Conservation (phyloP, 1,284 basidiomycete species). For the Sanguinoderma infundibulare region DNA sequence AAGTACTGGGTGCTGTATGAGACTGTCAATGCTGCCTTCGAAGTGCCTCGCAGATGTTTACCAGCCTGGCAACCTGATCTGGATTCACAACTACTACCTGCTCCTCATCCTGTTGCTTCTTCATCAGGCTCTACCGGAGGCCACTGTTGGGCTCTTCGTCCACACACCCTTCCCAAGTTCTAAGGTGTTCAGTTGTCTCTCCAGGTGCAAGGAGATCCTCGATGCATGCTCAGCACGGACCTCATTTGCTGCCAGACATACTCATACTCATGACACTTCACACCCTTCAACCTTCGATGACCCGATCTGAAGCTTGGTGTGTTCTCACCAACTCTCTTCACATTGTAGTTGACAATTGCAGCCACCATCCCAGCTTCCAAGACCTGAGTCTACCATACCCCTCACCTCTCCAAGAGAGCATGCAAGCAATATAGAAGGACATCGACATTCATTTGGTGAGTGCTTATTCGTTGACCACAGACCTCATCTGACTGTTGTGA, state of each 20-base stretch:
- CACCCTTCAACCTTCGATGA: too few relatives aligned
- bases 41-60: conserved; percentile 78
- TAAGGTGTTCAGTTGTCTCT: conserved; percentile 84
- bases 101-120: conserved; percentile 89
- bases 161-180: conserved; percentile 98
- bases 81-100: conserved; percentile 94
- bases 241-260: conserved; percentile 98
- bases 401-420: too few relatives aligned
- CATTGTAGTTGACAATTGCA: too few relatives aligned
- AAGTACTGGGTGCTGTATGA: conserved; percentile 86
- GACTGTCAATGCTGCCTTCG: conserved; percentile 84
- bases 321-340: too few relatives aligned
- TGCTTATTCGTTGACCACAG: too few relatives aligned
- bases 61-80: conserved; percentile 88
- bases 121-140: conserved; percentile 77
- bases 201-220: conserved; percentile 88
- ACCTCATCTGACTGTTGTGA: too few relatives aligned
- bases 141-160: conserved; percentile 90
- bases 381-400: too few relatives aligned
- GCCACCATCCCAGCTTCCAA: too few relatives aligned
- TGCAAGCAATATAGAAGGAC: too few relatives aligned
- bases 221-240: conserved; percentile 98
- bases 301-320: too few relatives aligned
- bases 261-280: conserved; percentile 96
- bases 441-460: too few relatives aligned